Base-by-base conservation (phyloP, 176 grass and related monocot species). In the Juncus effusus region DNA sequence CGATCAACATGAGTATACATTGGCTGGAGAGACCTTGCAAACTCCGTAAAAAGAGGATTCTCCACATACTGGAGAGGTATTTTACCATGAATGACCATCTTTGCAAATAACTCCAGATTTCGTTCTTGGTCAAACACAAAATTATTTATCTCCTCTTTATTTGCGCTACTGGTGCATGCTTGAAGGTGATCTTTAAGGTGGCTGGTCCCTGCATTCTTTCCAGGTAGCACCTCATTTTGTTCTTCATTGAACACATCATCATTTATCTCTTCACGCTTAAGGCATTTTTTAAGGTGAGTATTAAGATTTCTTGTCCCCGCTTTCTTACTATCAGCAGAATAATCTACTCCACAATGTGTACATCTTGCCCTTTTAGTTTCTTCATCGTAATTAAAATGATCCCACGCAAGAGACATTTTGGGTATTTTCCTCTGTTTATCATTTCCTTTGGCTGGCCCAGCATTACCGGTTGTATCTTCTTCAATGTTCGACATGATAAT, bases 21-120 rank as follows among this genome's bases (percentile, higher is more conserved):
- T 53, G 65, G 47, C 19, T 68, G 49, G n/a, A 68, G 65, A 4
- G 3, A n/a, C 0, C 7, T 54, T 13, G 65, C 65, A 10, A 68
- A 68, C 16, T 54, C 65, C 53, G 35, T 7, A 11, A 68, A 38
- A 13, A 68, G 36, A 52, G 65, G 65, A 54, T 68, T 68, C 9
- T 68, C 49, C 14, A 68, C 65, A 52, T 54, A 45, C 37, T 13
- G 9, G 16, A 53, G 37, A 45, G 52, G 49, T 10, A 10, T 54
- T 14, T 7, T 39, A 35, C 13, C 52, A 53, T 54, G 28, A 12
- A 68, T 68, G 10, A 68, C 16, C 65, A 68, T 68, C 37, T 35
- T 53, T 36, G 38, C 47, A 68, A 68, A 68, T 13, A 68, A 10
- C 13, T 54, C 28, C 52, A 28, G 65, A 14, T 68, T 68, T 68